Conservation (phyloP, 1,139 yeast species). For the Pichia kudriavzevii region DNA sequence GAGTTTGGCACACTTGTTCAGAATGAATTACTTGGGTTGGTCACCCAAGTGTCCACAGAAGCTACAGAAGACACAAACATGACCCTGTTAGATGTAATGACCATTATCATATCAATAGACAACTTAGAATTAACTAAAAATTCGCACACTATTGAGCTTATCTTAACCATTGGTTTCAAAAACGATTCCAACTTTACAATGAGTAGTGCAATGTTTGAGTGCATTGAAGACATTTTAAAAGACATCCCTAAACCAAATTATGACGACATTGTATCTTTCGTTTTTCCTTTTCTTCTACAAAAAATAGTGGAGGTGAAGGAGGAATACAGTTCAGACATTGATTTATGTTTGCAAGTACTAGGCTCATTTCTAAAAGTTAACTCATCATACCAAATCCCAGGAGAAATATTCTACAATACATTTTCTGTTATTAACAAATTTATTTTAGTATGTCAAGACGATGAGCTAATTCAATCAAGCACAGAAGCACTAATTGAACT, state of each 20-base stretch:
- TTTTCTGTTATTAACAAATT: conserved; percentile 48
- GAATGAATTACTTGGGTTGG: conserved; percentile 30
- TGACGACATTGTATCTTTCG: conserved; percentile 40
- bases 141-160: conserved; percentile 43
- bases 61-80: conserved; percentile 81
- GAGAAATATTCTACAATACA: conserved; percentile 38
- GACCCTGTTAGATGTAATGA: conserved; percentile 62
- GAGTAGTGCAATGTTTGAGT: conserved; percentile 54
- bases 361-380: conserved; percentile 46
- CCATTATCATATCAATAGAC: conserved; percentile 45
- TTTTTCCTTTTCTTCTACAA: conserved; percentile 44
- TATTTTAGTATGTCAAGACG: conserved; percentile 55
- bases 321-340: conserved; percentile 52
- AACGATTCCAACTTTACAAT: conserved; percentile 64
- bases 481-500: conserved; percentile 67
- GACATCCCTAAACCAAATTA: conserved; percentile 41
- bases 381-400: conserved; percentile 18
- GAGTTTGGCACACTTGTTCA: conserved; percentile 28
- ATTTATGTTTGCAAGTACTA: conserved; percentile 61
- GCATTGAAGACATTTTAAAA: conserved; percentile 50
- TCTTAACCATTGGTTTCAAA: conserved; percentile 59
- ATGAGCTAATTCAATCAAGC: conserved; percentile 69
- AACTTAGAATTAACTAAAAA: conserved; percentile 31
- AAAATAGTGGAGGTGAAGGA: conserved; percentile 30
- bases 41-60: conserved; percentile 44